Evolutionary conservation across 306 rosid genomes (phyloP).

Genomic region (Comarum palustre): DNA sequence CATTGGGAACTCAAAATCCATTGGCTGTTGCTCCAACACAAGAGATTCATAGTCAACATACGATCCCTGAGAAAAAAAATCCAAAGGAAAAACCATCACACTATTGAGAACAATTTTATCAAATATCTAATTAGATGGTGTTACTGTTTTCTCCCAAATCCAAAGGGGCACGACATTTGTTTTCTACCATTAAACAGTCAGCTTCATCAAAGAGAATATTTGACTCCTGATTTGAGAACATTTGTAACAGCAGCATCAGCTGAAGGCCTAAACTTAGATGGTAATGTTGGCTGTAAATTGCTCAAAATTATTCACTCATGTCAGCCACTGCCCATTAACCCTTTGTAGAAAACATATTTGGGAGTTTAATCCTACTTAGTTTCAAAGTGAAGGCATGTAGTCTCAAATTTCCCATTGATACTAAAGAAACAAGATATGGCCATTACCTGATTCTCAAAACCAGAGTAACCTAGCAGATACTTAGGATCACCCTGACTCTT

Average conservation of each 20-base stretch:
- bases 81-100: neutral
- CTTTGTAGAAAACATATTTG: neutral
- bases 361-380: neutral
- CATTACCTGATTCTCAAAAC: conserved; percentile 50
- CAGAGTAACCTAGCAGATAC: conserved; percentile 26
- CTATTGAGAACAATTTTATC: neutral
- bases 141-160: neutral
- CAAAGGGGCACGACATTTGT: neutral
- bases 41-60: conserved; percentile 36
- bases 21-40: conserved; percentile 36
- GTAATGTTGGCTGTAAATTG: neutral
- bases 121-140: neutral
- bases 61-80: conserved; percentile 35
- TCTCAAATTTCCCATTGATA: neutral
- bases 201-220: neutral
- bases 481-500: conserved; percentile 24
- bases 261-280: neutral
- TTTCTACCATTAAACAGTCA: neutral
- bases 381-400: neutral
- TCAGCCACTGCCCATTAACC: neutral
- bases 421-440: neutral
- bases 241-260: neutral
- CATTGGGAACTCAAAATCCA: conserved; percentile 49
- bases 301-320: neutral
- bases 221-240: neutral